Percentiles rank a stretch among this genome's conserved stretches.
phyloP scores from a whole-genome alignment of 371 early-diverging fungal species.

The Apophysomyces ossiformis region DNA sequence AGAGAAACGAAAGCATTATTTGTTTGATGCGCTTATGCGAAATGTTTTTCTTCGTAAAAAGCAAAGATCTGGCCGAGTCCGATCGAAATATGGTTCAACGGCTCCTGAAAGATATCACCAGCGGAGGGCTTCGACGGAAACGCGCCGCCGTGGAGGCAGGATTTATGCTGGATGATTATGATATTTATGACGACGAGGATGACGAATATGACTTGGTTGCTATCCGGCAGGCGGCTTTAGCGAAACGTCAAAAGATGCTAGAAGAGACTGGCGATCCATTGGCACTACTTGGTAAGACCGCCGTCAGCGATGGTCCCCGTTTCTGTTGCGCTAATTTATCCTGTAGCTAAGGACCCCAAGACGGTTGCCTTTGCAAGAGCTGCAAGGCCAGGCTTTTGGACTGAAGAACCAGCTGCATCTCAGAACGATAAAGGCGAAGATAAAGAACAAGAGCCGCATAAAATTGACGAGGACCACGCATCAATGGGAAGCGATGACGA shows the following conservation, averaged over 20 bases:
- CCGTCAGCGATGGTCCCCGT: background rate
- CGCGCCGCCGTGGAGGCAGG: slow-evolving; percentile 43
- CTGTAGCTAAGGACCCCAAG: slow-evolving; percentile 38
- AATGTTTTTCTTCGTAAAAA: slow-evolving; percentile 6
- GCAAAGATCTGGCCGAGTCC: slow-evolving; percentile 40
- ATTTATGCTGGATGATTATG: slow-evolving; percentile 45
- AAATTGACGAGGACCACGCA: background rate
- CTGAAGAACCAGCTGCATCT: background rate
- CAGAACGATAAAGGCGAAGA: background rate
- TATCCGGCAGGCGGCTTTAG: slow-evolving; percentile 37
- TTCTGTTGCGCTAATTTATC: background rate
- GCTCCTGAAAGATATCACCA: slow-evolving; percentile 48
- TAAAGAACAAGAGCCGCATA: background rate
- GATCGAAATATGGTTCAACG: slow-evolving; percentile 47
- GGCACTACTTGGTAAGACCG: slow-evolving; percentile 31
- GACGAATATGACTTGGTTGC: slow-evolving; percentile 47
- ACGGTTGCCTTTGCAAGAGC: slow-evolving; percentile 57
- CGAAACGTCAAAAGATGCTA: slow-evolving; percentile 37
- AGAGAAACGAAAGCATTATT: background rate
- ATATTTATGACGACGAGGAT: slow-evolving; percentile 40
- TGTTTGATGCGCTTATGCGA: background rate
- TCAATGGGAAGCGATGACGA: background rate
- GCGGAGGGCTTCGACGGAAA: slow-evolving; percentile 47
- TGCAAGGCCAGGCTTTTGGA: slow-evolving; percentile 21
- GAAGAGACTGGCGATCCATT: slow-evolving; percentile 35